Base-by-base conservation (phyloP, 441 rosid genomes). In the Pelargonium myrrhifolium region DNA sequence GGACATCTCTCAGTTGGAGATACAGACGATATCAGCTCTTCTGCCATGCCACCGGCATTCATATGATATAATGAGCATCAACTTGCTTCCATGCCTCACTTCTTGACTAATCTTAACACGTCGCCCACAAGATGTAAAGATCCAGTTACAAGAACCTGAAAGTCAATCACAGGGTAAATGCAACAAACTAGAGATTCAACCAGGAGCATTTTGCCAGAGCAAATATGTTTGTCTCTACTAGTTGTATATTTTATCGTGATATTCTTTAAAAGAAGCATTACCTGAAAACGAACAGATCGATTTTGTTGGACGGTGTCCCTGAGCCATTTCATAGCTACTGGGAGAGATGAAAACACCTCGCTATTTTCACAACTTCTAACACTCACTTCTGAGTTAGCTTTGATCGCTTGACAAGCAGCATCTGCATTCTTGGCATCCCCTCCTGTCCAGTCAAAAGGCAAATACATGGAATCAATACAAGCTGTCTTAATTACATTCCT, bases 81-180 rank as follows among this genome's bases (percentile, higher is more conserved):
- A 22, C 40, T 43, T 45, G 8, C 49, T 63, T 14, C 18, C 9
- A 3, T 18, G 51, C 53, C 70, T 85, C 85, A 91, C 80, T 83
- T 89, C 84, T 83, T 89, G 74, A 94, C 71, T 69, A 87, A 78
- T 82, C 83, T 85, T 82, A 94, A 72, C 17, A 83, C 92, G 68
- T 92, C 99, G 8, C 99, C 99, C 70, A 94, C 87, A 2, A 92
- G 97, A 70, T 94, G 97, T 66, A 94, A 79, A 2, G 99, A 94
- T 40, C 99, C 98, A 1, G 96, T 79, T 60, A 92, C 96, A 26
- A 94, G 96, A 62, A 94, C 97, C 98, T 89, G 77, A 53, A 51
- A 51, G 35, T 31, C 35, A 4, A 31, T 31, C 35, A 51, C 9
- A 51, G 58, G 58, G 9, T 5, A 51, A 17, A 3, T 51, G 17